A percentile compares a stretch with the other conserved stretches of the same genome.
Evolutionary conservation across 169 alveolate species (phyloP).

Genomic region (Theileria parva): DNA sequence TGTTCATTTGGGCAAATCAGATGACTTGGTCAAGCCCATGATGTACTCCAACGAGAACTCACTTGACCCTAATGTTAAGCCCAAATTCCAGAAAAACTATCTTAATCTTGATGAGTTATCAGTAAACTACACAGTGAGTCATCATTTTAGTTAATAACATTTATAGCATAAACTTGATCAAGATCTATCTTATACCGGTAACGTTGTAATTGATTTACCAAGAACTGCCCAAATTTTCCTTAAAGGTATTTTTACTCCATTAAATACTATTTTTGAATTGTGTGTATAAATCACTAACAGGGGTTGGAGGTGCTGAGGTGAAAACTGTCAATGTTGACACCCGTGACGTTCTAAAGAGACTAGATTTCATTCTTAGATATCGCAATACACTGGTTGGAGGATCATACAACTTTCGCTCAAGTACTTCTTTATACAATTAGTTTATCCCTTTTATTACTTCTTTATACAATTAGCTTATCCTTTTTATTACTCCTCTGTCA

Average conservation of each 20-base stretch:
- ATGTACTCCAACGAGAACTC: not conserved
- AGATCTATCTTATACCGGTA: constrained; percentile 28
- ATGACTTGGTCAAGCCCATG: not conserved
- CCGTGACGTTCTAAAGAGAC: constrained; percentile 9
- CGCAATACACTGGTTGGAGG: constrained; percentile 22
- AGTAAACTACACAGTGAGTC: constrained; percentile 8
- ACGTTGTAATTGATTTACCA: constrained; percentile 43
- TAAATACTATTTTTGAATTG: too few relatives aligned
- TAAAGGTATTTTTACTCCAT: not conserved
- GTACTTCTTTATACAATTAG: not conserved
- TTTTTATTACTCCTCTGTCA: not conserved
- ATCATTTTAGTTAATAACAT: not conserved
- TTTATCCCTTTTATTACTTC: not conserved
- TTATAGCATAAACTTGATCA: constrained; percentile 3
- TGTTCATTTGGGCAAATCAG: not conserved
- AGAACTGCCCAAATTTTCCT: constrained; percentile 5
- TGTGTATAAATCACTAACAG: not conserved
- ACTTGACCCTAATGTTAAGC: constrained; percentile 12
- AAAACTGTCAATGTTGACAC: not conserved
- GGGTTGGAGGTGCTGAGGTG: not conserved
- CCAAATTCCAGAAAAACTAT: not conserved
- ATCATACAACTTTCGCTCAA: constrained; percentile 13
- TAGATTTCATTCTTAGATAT: constrained; percentile 38
- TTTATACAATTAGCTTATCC: not conserved
- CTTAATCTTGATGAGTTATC: constrained; percentile 3